These are phyloP conservation scores for Penicillium nucicola DNA, from an alignment of 495 filamentous ascomycete species.

Conservation along the genomic window DNA sequence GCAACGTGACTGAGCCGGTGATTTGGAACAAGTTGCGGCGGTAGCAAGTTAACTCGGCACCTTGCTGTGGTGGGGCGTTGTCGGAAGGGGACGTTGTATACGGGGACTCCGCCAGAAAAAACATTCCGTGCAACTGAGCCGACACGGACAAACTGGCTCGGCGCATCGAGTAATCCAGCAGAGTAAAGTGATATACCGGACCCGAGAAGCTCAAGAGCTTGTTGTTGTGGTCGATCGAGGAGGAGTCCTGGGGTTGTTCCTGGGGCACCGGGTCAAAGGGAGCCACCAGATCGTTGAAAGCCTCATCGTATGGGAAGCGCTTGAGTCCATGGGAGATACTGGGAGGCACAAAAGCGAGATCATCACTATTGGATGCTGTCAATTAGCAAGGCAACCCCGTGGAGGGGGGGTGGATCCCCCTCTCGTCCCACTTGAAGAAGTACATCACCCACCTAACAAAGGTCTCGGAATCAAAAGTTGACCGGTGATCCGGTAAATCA, in stretches of 20 bases:
- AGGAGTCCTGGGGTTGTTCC: conserved; percentile 38
- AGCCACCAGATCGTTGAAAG: conserved; percentile 54
- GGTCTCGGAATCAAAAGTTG: conserved; percentile 57
- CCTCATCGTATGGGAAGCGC: conserved; percentile 61
- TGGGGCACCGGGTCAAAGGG: conserved; percentile 51
- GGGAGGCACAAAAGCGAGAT: conserved; percentile 38
- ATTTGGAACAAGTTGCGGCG: conserved; percentile 89
- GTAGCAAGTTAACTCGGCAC: conserved; percentile 85
- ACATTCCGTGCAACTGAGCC: conserved; percentile 91
- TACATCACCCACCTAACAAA: conserved; percentile 51
- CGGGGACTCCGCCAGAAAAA: conserved; percentile 85
- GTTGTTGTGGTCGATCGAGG: conserved; percentile 65
- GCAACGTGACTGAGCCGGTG: conserved; percentile 75
- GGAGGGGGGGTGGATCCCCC: not conserved
- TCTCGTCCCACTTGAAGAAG: conserved; percentile 2
- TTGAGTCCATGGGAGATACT: conserved; percentile 33
- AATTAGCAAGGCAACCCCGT: not conserved
- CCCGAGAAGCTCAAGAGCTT: conserved; percentile 78
- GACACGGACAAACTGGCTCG: conserved; percentile 61
- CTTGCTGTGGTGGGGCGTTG: conserved; percentile 55
- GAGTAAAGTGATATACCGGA: conserved; percentile 63
- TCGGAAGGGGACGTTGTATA: conserved; percentile 63
- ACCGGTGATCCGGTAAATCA: conserved; percentile 53
- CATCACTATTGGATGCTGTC: conserved; percentile 29
- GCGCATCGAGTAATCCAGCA: conserved; percentile 66